phyloP scores from a whole-genome alignment of 2,329 filamentous ascomycete genomes.

The Pseudogymnoascus sp. region DNA sequence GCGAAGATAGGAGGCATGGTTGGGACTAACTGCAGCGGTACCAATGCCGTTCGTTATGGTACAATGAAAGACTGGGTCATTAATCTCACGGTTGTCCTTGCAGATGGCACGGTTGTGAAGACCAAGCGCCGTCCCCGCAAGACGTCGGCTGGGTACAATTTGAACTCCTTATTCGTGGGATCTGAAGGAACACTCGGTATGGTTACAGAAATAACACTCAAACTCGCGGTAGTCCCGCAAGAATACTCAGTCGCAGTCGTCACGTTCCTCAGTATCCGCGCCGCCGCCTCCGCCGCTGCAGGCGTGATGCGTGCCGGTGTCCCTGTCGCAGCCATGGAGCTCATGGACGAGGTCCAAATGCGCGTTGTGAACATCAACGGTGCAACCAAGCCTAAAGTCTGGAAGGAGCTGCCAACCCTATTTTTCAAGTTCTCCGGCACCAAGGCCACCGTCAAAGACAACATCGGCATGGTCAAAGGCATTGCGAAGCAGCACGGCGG shows the following conservation, averaged over 20 bases:
- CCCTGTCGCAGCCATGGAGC: constrained; percentile 50
- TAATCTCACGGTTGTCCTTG: constrained; percentile 70
- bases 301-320: constrained; percentile 58
- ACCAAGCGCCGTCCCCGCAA: constrained; percentile 70
- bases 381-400: constrained; percentile 57
- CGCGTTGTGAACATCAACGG: constrained; percentile 68
- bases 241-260: constrained; percentile 71
- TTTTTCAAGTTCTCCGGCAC: constrained; percentile 86
- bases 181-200: constrained; percentile 74
- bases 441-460: constrained; percentile 66
- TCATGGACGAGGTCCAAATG: constrained; percentile 88
- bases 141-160: constrained; percentile 73
- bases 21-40: constrained; percentile 68
- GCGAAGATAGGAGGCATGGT: constrained; percentile 79
- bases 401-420: constrained; percentile 68
- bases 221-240: constrained; percentile 67
- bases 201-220: constrained; percentile 75
- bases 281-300: constrained; percentile 65
- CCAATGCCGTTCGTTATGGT: constrained; percentile 71
- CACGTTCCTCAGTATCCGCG: constrained; percentile 66
- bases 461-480: constrained; percentile 58
- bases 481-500: constrained; percentile 59
- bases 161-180: constrained; percentile 71
- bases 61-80: constrained; percentile 87
- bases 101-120: constrained; percentile 71